Evolutionary conservation across 352 stramenopile genomes (phyloP), one percentile per base, ranked within the genome.

Genomic region (Pythium monospermum): DNA sequence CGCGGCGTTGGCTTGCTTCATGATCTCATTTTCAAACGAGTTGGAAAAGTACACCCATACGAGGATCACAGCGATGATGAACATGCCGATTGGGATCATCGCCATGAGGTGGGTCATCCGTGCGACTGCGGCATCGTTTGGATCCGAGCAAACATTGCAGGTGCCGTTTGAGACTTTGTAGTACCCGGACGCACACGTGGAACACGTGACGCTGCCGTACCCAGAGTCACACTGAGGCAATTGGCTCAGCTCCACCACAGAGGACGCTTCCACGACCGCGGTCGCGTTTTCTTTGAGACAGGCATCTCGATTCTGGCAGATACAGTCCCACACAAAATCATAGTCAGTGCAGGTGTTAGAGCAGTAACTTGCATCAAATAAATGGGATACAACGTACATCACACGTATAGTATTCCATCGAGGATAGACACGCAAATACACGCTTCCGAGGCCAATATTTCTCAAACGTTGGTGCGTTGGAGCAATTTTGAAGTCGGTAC

Each of bases 151-250:
- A 2, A 51, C 71, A 69, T 69, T 83, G 68, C 76, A 87, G 12
- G 61, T 66, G 12, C 76, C 73, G 46, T 70, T 84, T 1, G 76
- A 72, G 15, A 69, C 63, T 48, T 83, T 85, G 59, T 87, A 87
- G 46, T 66, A 87, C 1, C 50, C 57, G 11, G 56, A 45, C 6
- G 44, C 8, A 27, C 76, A 87, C 1, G 59, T 74, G 2, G 76
- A 60, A 28, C 76, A 85, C 33, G 77, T 77, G 3, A 84, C 53
- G 4, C 68, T 73, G 1, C 42, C 43, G 33, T 87, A 85, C 0
- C 76, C 76, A n/a, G 31, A 18, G 11, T 73, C 57, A 26, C 76
- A 85, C 23, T 87, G 76, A 11, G 49, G 5, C 2, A 11, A 4
- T 11, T 46, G 26, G 7, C 21, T 52, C 30, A 59, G 25, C 40